Percentiles rank a stretch among this genome's conserved stretches.
These are phyloP conservation scores for Cladophialophora chaetospira DNA, from an alignment of 2,329 filamentous ascomycete species.

Conservation along the genomic window DNA sequence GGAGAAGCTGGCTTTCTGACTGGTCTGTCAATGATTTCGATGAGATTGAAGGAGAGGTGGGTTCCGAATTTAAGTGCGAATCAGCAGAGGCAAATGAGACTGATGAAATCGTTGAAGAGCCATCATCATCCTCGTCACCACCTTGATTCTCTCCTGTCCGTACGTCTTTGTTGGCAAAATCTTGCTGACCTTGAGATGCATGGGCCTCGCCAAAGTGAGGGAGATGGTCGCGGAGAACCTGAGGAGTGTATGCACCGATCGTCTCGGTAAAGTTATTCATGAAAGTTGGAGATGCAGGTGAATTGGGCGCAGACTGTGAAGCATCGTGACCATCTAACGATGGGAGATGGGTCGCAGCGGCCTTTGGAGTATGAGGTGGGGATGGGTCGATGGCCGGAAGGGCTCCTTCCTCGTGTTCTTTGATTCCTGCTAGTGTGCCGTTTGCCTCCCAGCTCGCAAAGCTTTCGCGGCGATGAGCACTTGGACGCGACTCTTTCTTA, in stretches of 20 bases:
- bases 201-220: slow-evolving; percentile 12
- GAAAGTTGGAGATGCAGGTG: slow-evolving; percentile 15
- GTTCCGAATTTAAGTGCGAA: slow-evolving; percentile 30
- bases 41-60: slow-evolving; percentile 18
- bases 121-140: slow-evolving; percentile 25
- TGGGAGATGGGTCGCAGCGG: slow-evolving; percentile 3
- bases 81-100: slow-evolving; percentile 38
- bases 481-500: slow-evolving; percentile 13
- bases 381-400: slow-evolving; percentile 12
- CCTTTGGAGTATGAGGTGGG: slow-evolving; percentile 14
- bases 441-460: slow-evolving; percentile 35
- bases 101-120: slow-evolving; percentile 31
- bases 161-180: neutral
- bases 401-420: slow-evolving; percentile 25
- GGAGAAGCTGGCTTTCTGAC: slow-evolving; percentile 23
- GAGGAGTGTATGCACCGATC: slow-evolving; percentile 55
- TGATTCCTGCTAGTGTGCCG: slow-evolving; percentile 33
- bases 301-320: neutral
- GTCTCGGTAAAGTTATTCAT: slow-evolving; percentile 39
- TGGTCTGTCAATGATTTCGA: slow-evolving; percentile 24
- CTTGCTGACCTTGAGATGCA: neutral
- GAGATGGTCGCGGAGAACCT: slow-evolving; percentile 51
- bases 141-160: neutral
- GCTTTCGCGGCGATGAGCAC: slow-evolving; percentile 24
- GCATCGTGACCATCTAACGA: neutral